Evolutionary conservation across 208 protist genomes (phyloP).

Genomic region (Wallacemonas sp.): DNA sequence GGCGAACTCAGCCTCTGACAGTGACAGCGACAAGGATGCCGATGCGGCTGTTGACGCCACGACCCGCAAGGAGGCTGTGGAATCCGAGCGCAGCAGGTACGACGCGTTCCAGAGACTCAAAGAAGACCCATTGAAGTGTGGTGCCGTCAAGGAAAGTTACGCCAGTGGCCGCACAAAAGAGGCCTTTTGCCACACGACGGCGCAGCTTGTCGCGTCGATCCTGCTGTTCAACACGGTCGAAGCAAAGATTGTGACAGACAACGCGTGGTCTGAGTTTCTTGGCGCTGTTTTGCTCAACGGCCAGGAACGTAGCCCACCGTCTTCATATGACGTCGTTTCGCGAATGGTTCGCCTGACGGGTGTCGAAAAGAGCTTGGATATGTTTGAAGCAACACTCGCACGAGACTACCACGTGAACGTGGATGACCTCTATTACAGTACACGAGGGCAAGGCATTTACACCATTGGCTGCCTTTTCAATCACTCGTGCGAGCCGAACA

Average conservation of each 20-base stretch:
- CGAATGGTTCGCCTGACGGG: constrained; percentile 31
- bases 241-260: constrained; percentile 23
- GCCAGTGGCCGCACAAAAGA: constrained; percentile 25
- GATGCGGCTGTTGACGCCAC: too few species aligned
- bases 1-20: background rate
- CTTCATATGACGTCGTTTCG: constrained; percentile 43
- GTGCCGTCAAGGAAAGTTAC: constrained; percentile 18
- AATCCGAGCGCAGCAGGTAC: too few species aligned
- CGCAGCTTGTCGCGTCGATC: constrained; percentile 31
- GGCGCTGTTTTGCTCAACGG: constrained; percentile 80
- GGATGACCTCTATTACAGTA: constrained; percentile 28
- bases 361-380: constrained; percentile 11
- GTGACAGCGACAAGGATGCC: background rate
- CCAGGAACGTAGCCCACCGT: constrained; percentile 70
- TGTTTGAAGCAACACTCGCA: constrained; percentile 33
- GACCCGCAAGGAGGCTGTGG: too few species aligned
- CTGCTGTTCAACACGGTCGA: constrained; percentile 43
- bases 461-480: constrained; percentile 73
- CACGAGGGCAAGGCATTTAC: constrained; percentile 69
- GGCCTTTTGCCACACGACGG: constrained; percentile 26
- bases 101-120: constrained; percentile 22
- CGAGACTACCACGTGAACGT: background rate
- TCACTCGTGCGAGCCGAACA: constrained; percentile 77
- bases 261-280: constrained; percentile 54
- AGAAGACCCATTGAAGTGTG: constrained; percentile 18